Evolutionary conservation across 164 flowering plant species (phyloP).

Genomic region (Tetrastigma voinierianum): DNA sequence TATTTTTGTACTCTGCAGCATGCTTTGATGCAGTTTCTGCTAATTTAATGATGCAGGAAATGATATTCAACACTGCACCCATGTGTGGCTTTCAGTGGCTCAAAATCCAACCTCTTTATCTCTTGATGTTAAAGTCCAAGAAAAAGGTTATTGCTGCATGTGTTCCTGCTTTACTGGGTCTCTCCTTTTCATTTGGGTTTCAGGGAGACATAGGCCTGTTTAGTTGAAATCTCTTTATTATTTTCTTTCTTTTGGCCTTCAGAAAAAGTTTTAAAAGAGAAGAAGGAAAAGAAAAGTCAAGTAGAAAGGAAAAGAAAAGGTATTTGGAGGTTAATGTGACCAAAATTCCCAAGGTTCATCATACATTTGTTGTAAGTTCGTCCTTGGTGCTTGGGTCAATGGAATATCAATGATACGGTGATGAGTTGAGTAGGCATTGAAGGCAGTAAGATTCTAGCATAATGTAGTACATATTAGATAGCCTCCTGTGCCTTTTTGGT

Average conservation of each 20-base stretch:
- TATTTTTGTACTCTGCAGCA: neutral
- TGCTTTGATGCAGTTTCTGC: neutral
- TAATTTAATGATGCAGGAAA: constrained; percentile 26
- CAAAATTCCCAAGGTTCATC: neutral
- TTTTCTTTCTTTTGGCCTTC: neutral
- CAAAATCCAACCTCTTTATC: constrained; percentile 2
- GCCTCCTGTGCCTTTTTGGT: too few species aligned
- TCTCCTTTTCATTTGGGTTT: constrained; percentile 1
- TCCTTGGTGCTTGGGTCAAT: neutral
- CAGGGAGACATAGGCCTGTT: neutral
- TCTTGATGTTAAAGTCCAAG: constrained; percentile 5
- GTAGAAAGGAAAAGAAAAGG: too few species aligned
- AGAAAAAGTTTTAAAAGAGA: too few species aligned
- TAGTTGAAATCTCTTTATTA: neutral
- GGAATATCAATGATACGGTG: neutral
- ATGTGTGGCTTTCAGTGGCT: constrained; percentile 9
- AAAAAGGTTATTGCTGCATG: constrained; percentile 6
- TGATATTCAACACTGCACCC: constrained; percentile 23
- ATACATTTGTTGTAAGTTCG: neutral
- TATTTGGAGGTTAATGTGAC: neutral
- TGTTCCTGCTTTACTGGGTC: too few species aligned
- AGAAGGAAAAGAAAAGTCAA: too few species aligned
- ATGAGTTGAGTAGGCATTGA: neutral
- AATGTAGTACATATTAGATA: too few species aligned
- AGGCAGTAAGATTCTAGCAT: neutral